Conservation (phyloP, 345 rosid species). For the Anastatica hierochuntica region DNA sequence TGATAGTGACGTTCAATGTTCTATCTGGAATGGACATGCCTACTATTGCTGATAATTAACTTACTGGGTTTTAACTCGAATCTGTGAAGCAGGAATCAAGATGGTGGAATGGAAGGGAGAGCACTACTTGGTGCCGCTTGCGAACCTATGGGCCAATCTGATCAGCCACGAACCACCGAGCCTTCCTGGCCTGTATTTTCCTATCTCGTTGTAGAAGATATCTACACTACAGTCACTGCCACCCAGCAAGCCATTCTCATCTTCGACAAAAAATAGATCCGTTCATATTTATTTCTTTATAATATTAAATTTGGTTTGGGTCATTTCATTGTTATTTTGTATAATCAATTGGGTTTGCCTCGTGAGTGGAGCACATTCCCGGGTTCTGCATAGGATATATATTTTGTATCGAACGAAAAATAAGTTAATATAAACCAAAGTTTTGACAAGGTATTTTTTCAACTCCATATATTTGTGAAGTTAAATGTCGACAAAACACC, state of each 20-base stretch:
- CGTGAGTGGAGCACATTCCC: neutral
- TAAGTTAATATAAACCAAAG: conserved; percentile 9
- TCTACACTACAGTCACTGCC: neutral
- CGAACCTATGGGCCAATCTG: conserved; percentile 80
- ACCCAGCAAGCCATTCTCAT: neutral
- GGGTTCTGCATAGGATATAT: neutral
- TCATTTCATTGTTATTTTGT: neutral
- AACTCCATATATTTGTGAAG: no score
- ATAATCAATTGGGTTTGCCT: neutral
- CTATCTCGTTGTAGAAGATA: neutral
- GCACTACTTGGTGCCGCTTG: conserved; percentile 51
- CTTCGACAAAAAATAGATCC: neutral
- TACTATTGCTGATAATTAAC: neutral
- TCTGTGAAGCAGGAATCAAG: conserved; percentile 44
- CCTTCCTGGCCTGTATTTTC: conserved; percentile 21
- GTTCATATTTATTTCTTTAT: conserved; percentile 10
- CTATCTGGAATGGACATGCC: neutral
- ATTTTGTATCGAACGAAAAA: neutral
- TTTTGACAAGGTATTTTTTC: no score
- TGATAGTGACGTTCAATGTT: neutral
- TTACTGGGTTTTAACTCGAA: neutral
- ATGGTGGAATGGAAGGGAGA: conserved; percentile 50
- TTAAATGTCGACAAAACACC: no score
- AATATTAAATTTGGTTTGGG: conserved; percentile 1
- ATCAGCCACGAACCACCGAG: conserved; percentile 48